A percentile compares a stretch with the other conserved stretches of the same genome.
Evolutionary conservation across 2,329 filamentous ascomycete species (phyloP).

Genomic region (Grosmannia huntii): DNA sequence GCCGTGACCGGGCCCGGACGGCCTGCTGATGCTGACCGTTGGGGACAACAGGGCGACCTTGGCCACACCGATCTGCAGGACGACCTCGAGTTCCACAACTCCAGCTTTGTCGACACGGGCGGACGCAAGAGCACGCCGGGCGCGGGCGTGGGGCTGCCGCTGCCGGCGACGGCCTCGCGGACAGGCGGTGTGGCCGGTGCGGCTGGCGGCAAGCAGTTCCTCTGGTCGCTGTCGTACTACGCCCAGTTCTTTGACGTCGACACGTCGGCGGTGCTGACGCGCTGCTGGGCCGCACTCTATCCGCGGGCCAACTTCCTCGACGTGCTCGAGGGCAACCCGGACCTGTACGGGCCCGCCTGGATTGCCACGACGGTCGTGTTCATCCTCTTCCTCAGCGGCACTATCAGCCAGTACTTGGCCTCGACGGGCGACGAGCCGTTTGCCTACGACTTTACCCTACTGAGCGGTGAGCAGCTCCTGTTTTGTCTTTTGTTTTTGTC

Average conservation of each 20-base stretch:
- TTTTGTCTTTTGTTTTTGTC: background rate
- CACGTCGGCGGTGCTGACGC: conserved; percentile 73
- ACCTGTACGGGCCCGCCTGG: conserved; percentile 96
- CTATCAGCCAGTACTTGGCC: conserved; percentile 81
- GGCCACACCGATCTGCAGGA: conserved; percentile 97
- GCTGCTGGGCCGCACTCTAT: conserved; percentile 80
- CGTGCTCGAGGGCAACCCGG: conserved; percentile 90
- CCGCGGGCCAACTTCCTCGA: conserved; percentile 93
- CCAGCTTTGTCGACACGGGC: conserved; percentile 57
- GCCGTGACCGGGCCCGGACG: background rate
- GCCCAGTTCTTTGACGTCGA: conserved; percentile 98
- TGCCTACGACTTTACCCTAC: conserved; percentile 77
- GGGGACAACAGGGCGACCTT: conserved; percentile 67
- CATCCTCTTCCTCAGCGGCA: conserved; percentile 89
- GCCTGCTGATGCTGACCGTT: conserved; percentile 9
- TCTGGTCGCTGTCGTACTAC: conserved; percentile 91
- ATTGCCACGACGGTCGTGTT: conserved; percentile 96
- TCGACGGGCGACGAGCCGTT: conserved; percentile 58
- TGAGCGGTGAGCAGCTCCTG: conserved; percentile 53
- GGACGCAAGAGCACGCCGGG: conserved; percentile 36
- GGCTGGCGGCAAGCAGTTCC: conserved; percentile 58
- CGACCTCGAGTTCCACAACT: conserved; percentile 97
- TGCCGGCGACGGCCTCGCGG: conserved; percentile 39
- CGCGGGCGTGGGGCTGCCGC: conserved; percentile 35
- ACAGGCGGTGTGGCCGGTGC: conserved; percentile 21